phyloP scores from a whole-genome alignment of 2,329 filamentous ascomycete species.

The Fusarium nisikadoi region DNA sequence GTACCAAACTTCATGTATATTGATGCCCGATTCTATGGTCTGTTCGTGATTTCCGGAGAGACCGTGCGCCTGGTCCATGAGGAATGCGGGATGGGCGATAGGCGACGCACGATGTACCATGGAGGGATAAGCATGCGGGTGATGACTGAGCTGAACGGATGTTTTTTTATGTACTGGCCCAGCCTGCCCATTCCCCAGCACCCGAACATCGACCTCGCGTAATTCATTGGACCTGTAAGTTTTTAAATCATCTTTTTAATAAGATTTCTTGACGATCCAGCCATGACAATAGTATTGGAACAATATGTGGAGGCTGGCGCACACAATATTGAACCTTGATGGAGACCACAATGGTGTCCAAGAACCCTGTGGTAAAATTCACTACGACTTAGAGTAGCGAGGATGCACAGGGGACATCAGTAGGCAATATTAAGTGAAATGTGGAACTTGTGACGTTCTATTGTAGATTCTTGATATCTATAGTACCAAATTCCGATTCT shows the following conservation, averaged over 20 bases:
- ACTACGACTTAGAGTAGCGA: background rate
- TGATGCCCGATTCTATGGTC: background rate
- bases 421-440: background rate
- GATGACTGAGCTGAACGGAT: background rate
- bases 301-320: conserved; percentile 17
- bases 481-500: conserved; percentile 10
- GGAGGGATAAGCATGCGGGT: background rate
- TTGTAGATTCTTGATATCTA: conserved; percentile 22
- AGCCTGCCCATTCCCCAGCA: background rate
- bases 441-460: conserved; percentile 6
- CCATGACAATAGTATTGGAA: conserved; percentile 4
- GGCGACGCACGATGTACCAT: conserved; percentile 1
- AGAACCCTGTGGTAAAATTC: background rate
- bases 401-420: background rate
- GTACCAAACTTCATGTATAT: background rate
- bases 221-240: background rate
- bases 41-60: background rate
- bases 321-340: conserved; percentile 9
- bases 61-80: conserved; percentile 11
- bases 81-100: background rate
- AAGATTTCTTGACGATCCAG: background rate
- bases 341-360: background rate
- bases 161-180: background rate
- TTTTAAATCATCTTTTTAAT: background rate
- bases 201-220: background rate